Base-by-base conservation (phyloP, 495 filamentous ascomycete genomes). In the Penicillium cinerascens region DNA sequence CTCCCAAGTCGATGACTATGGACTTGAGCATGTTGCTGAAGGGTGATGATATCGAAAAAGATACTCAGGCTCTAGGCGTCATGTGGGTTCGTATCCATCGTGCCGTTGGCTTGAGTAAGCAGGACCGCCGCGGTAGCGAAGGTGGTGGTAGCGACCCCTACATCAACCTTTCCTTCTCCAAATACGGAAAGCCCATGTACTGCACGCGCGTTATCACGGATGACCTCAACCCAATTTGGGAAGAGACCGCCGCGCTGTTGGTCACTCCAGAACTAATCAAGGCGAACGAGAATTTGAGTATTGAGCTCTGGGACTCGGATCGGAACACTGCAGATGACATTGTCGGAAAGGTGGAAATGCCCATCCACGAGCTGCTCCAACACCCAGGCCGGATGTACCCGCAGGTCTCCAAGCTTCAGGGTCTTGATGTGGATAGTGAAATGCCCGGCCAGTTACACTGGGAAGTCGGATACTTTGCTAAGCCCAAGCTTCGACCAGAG, bases 111-210 rank as follows among this genome's bases (percentile, higher is more conserved):
- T 71, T 97, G 51, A 92, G 87, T 72, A 96, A 96, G 75, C 92
- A 97, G 66, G 92, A 97, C 65, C 81, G 77, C 42, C 83, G 85
- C 22, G 92, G 92, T 7, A 87, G 82, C 56, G 73, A 87, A n/a
- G 83, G 86, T 45, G 91, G 91, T n/a, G 91, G 91, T 26, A 95
- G 89, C 50, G 92, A 97, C 66, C 89, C 92, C 0, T 97, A 96
- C 65, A 91, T 97, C 65, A 82, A 79, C 37, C 69, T 86, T 18
- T 77, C 83, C 0, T 86, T 86, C 70, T 85, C 81, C 11, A 96
- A 97, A 69, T 97, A 95, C 54, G 90, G 91, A 42, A 97, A 97
- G 74, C 92, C 92, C 10, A 95, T 95, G 87, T 97, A 96, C 65
- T 96, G 91, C 66, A 96, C 92, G 10, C 83, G 92, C 25, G 91